Evolutionary conservation across 305 asterid genomes (phyloP), one percentile per base, ranked within the genome.

Genomic region (Fraxinus latifolia): DNA sequence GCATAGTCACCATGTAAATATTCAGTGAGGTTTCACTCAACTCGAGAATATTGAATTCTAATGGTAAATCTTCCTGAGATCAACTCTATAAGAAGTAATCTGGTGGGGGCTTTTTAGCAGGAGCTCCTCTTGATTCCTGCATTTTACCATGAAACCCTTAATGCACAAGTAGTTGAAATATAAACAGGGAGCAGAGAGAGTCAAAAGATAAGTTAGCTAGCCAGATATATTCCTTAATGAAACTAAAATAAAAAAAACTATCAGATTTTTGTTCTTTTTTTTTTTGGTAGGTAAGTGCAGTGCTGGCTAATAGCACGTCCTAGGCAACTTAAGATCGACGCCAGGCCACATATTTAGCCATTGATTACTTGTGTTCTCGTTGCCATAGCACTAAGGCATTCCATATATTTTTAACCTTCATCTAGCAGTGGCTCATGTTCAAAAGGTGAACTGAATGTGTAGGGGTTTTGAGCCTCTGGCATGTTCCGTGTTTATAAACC

Each of bases 61-160:
- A 29, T 70, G 74, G 21, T 78, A 44, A 33, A 53, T 60, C 12
- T 70, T 77, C 72, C 73, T 25, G 60, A 31, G 5, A 37, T 55
- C 82, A 58, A 21, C 55, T 74, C 88, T 89, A 96, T 68, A 96
- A 90, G 90, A 96, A 96, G 92, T 94, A 96, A 88, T 96, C 98
- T 1, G 97, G 98, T 23, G 97, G 94, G 33, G 97, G 92, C 80
- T 85, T 96, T 83, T 90, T 94, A 31, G 93, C 88, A 0, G 97
- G 97, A 39, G 91, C 87, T 83, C 96, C 98, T 89, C 99, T 94
- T 68, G 97, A 84, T 75, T 96, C 98, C 98, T 96, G 95, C 89
- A 85, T 88, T 84, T 79, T 55, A 86, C 33, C 80, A 81, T 67
- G 60, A 83, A 74, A 21, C 21, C n/a, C 31, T 25, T 8, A 33